Evolutionary conservation across 441 rosid species (phyloP).

Genomic region (Flueggea neowawraea): DNA sequence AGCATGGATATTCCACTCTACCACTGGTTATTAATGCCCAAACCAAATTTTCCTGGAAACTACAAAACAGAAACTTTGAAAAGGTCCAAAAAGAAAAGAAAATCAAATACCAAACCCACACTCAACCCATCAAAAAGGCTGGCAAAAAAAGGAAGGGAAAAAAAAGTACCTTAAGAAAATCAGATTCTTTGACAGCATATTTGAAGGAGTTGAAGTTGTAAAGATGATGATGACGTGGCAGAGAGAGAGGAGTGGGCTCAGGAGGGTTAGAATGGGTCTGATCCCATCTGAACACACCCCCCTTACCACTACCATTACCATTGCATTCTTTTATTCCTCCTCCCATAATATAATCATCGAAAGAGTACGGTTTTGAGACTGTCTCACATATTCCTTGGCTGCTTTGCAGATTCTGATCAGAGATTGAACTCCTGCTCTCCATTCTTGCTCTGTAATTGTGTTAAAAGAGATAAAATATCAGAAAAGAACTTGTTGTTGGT

Average conservation of each 20-base stretch:
- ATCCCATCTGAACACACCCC: slow-evolving; percentile 34
- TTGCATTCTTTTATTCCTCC: slow-evolving; percentile 31
- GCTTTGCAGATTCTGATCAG: slow-evolving; percentile 45
- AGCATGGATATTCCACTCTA: slow-evolving; percentile 20
- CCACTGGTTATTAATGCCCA: slow-evolving; percentile 13
- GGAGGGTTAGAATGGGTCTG: slow-evolving; percentile 19
- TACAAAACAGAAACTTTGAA: not conserved
- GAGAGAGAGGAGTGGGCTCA: slow-evolving; percentile 15
- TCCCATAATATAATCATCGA: slow-evolving; percentile 27
- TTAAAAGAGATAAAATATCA: slow-evolving; percentile 8
- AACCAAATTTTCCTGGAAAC: slow-evolving; percentile 9
- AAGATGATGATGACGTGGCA: slow-evolving; percentile 20
- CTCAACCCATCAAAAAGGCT: no score
- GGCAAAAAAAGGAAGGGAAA: not conserved
- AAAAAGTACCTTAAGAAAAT: slow-evolving; percentile 40
- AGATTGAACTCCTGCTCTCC: slow-evolving; percentile 49
- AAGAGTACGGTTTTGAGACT: slow-evolving; percentile 33
- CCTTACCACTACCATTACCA: slow-evolving; percentile 9
- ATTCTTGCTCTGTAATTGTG: slow-evolving; percentile 39
- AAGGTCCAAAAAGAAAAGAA: not conserved
- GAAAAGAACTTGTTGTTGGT: slow-evolving; percentile 10
- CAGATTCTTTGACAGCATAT: slow-evolving; percentile 32
- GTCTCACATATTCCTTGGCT: slow-evolving; percentile 41
- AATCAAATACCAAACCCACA: no score
- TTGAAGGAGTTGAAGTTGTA: slow-evolving; percentile 19